Base-by-base conservation (phyloP, 352 stramenopile genomes). In the Salisapilia sapeloensis region DNA sequence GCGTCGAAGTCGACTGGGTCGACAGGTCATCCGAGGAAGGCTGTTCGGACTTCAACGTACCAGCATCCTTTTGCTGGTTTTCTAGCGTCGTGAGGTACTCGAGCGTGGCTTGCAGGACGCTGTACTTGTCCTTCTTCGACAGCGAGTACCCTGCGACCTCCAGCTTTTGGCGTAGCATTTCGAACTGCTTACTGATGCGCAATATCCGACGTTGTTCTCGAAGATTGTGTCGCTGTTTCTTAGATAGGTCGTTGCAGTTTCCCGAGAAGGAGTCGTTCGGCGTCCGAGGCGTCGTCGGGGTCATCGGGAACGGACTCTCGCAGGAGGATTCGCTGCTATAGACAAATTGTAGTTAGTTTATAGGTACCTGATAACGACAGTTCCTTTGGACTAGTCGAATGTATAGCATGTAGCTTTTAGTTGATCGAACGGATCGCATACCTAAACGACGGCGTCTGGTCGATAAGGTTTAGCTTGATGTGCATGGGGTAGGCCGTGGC, bases 51-150 rank as follows among this genome's bases (percentile, higher is more conserved):
- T 31, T 20, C n/a, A 33, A 10, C 36, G 35, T 24, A 56, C 46
- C 38, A 16, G 33, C 26, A 18, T 22, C 25, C 18, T 12, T 29
- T 22, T 79, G 61, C 46, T 80, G 76, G 33, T 51, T 55, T 40
- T 87, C 71, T 18, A 87, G 58, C 34, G 71, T 62, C 4, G 37
- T 55, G 38, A 87, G 82, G 53, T 87, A 87, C 43, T 83, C 71
- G 34, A 87, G 63, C 32, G 71, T 87, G 14, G 71, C 67, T 38
- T 83, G 67, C 11, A 87, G 53, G 30, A 87, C 70, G 30, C 62
- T 82, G 48, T 81, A 82, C 48, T 87, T 87, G 60, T 87, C 71
- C 41, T 82, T 87, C 56, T 84, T 87, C 31, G 60, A 72, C 4
- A 60, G 75, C 23, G 57, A 58, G 48, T 82, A 84, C 18, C 67